Base-by-base conservation (phyloP, 2,329 filamentous ascomycete species). In the Penicillium sp. region DNA sequence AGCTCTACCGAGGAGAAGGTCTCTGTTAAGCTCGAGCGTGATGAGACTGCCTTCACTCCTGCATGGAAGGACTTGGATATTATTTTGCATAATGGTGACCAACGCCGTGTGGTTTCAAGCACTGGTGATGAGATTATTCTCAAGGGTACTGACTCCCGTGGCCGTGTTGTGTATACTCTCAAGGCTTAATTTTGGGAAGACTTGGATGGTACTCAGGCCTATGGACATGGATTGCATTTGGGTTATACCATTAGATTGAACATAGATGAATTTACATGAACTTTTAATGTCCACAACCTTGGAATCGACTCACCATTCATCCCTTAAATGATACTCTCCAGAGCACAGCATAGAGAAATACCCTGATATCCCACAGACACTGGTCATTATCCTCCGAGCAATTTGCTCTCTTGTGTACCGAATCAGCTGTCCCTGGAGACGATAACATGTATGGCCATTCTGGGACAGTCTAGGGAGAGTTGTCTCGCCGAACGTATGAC, bases 21-120 rank as follows among this genome's bases (percentile, higher is more conserved):
- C 0, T 55, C 60, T 32, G 75, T 84, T 2, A 64, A 66, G 1
- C 76, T 81, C n/a, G 59, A 63, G 18, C 67, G 70, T n/a, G 68
- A 73, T 22, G 57, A 75, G 7, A 66, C 70, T 31, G 74, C 69
- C 0, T 83, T 81, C 58, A 56, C 71, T 29, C 79, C 81, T 9
- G 69, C 73, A 1, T 85, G 82, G 79, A 75, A 72, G 18, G 74
- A 78, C 1, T 43, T 85, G 13, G 72, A 75, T 46, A 65, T 84
- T 36, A 74, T 84, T 46, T 58, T 85, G 54, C 82, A 81, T 3
- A 63, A 75, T 21, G 80, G 79, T 0, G 82, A 85, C 64, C 54
- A 62, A 40, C 71, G 81, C 38, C 60, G 66, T n/a, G 70, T 79
- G 42, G 56, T 60, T 55, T 77, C 58, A 16, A 64, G 58, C 55